Evolutionary conservation across 2,329 filamentous ascomycete species (phyloP), one percentile per base, ranked within the genome.

Genomic region (Cryphonectria japonica): DNA sequence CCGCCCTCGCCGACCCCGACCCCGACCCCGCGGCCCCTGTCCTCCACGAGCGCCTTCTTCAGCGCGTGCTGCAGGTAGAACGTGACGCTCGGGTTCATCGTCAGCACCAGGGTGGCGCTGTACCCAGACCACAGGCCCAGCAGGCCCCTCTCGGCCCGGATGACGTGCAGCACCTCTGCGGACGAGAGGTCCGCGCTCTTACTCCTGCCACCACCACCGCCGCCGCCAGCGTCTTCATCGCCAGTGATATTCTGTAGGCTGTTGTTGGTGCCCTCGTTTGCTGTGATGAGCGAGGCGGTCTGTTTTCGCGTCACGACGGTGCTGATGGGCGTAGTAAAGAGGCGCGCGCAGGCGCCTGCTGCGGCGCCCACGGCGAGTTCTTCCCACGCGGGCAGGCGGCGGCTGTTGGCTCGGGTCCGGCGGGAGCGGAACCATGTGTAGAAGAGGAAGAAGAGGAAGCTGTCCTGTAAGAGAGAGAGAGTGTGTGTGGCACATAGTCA

Each of bases 91-190:
- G 95, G 94, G 76, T 97, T 97, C 39, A 97, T 84, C 0, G 94
- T 95, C 66, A 97, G 82, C 54, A 97, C 85, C 71, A 97, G 80
- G 32, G 88, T 91, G 1, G 94, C 93, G 29, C 92, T 93, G 79
- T 97, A 97, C 0, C 94, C 94, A 0, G 93, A 91, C 95, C 94
- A 97, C 76, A 97, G 91, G 2, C 93, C 94, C 61, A 84, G 78
- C 13, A 94, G 72, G 0, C 94, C 94, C 75, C 91, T 92, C 78
- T 95, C 91, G 1, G 83, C 77, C 57, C 84, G 82, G 72, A 97
- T 95, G 59, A 88, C 85, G 1, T 83, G 80, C 26, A 91, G 85
- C 41, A 93, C 93, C 66, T 91, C 85, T 39, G 79, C 76, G 4
- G 88, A 84, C 37, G 72, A 72, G 3, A 63, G 67, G 72, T 78